Percentiles rank a stretch among this genome's conserved stretches.
Conservation (phyloP, 1,284 basidiomycete species). For the Moesziomyces antarcticus region DNA sequence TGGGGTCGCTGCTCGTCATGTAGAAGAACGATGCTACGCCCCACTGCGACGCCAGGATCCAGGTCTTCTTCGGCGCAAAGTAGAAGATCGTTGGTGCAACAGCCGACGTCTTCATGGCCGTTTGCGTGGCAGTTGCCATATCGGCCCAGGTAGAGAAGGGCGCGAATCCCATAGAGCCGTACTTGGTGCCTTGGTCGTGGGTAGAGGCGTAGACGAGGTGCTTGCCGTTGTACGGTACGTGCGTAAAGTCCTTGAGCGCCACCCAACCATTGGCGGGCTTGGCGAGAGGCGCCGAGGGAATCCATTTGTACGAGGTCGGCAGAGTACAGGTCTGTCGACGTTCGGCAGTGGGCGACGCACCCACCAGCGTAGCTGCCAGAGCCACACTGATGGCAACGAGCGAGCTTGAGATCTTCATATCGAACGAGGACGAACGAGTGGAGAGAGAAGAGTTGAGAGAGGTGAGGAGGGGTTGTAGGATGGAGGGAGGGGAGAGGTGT, state of each 20-base stretch:
- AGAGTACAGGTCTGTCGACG: slow-evolving; percentile 26
- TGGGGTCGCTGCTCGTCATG: slow-evolving; percentile 19
- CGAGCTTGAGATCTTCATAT: slow-evolving; percentile 20
- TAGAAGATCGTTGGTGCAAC: slow-evolving; percentile 32
- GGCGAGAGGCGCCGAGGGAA: slow-evolving; percentile 24
- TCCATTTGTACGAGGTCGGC: slow-evolving; percentile 27
- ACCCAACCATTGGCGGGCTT: slow-evolving; percentile 22
- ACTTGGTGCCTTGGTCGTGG: slow-evolving; percentile 17
- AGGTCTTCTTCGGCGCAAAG: slow-evolving; percentile 15
- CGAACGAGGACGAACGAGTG: too few relatives aligned
- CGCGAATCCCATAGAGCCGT: slow-evolving; percentile 36
- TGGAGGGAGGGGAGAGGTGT: too few relatives aligned
- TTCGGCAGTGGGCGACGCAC: slow-evolving; percentile 3
- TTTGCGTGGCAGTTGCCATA: slow-evolving; percentile 33
- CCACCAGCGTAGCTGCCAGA: slow-evolving; percentile 22
- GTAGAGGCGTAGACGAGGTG: slow-evolving; percentile 29
- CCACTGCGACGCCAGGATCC: slow-evolving; percentile 34
- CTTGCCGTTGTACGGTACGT: slow-evolving; percentile 36
- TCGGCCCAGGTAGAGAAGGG: slow-evolving; percentile 23
- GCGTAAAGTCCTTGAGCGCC: slow-evolving; percentile 32
- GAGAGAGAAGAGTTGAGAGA: too few relatives aligned
- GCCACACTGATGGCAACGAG: slow-evolving; percentile 13
- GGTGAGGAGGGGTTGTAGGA: too few relatives aligned
- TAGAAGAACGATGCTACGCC: slow-evolving; percentile 10
- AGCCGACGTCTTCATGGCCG: slow-evolving; percentile 6